Percentiles rank a stretch among this genome's conserved stretches.
These are phyloP conservation scores for Chalaropsis ovoidea DNA, from an alignment of 2,329 filamentous ascomycete species.

Conservation along the genomic window DNA sequence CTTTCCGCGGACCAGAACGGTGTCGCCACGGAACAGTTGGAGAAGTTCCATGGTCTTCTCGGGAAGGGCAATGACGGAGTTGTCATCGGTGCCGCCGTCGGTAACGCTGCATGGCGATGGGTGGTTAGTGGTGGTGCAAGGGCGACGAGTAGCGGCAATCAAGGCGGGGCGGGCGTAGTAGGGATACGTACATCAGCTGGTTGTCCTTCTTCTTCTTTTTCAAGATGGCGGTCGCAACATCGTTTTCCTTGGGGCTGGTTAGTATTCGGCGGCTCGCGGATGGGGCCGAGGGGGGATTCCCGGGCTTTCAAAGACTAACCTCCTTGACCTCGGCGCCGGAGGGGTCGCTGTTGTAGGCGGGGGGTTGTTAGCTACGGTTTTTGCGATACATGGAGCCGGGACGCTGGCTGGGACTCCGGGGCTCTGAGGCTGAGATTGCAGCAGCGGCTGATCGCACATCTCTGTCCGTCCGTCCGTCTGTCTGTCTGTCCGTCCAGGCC, in stretches of 20 bases:
- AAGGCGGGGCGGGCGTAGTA: background rate
- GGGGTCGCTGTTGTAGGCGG: constrained; percentile 53
- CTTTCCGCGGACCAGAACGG: constrained; percentile 96
- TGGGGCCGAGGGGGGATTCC: constrained; percentile 16
- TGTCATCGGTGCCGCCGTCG: constrained; percentile 97
- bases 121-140: background rate
- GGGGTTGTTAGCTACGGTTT: constrained; percentile 33
- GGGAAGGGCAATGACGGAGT: constrained; percentile 96
- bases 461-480: no score
- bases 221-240: constrained; percentile 88
- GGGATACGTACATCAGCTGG: constrained; percentile 70
- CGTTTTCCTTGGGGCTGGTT: constrained; percentile 57
- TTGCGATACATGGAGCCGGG: background rate
- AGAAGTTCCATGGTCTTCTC: constrained; percentile 98
- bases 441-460: background rate
- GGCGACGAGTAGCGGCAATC: background rate
- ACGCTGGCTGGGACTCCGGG: no score
- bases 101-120: constrained; percentile 59
- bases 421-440: background rate
- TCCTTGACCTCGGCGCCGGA: constrained; percentile 81
- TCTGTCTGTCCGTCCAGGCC: background rate
- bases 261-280: constrained; percentile 28
- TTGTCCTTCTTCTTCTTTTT: constrained; percentile 99
- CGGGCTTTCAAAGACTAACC: constrained; percentile 41
- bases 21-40: constrained; percentile 97